Base-by-base conservation (phyloP, 345 rosid genomes). In the Raphanus raphanistrum region DNA sequence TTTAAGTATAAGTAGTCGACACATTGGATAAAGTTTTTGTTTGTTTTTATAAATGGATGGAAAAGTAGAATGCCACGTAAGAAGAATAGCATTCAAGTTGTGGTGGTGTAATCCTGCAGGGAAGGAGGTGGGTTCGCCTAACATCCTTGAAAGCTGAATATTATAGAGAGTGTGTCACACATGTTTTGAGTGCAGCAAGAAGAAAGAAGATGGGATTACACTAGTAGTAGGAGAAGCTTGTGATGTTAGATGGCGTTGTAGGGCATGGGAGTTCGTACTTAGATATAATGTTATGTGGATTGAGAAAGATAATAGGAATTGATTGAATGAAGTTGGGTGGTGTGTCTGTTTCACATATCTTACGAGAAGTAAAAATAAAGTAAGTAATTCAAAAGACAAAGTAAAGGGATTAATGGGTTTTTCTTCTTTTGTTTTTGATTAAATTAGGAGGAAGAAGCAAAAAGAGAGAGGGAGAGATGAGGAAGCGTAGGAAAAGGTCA, bases 241-340 rank as follows among this genome's bases (percentile, higher is more conserved):
- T 55, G 41, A 17, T 36, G 33, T 48, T 57, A 41, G 70, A 45
- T 28, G 60, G 29, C 38, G 31, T 52, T 26, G 54, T 25, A 41
- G 9, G 32, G 72, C 4, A 57, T 38, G 32, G 43, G 72, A 27
- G 29, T 43, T 54, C 1, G 78, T 31, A 7, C 31, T 63, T 61
- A 31, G 33, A 62, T 31, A n/a, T 10, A 58, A 58, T 58, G 63
- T 25, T 25, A 10, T 8, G 59, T 59, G 73, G 67, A 74, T 6
- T 55, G 68, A 58, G 26, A 58, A 59, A 32, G 38, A 63, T 32
- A 8, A 71, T n/a, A 10, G 41, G 11, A 38, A 8, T 72, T 48
- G 63, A 9, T 48, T 21, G 74, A 68, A 13, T 60, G 17, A 61
- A 50, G 54, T 48, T 62, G 79, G 79, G 74, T 48, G 38, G 73